These are phyloP conservation scores for Didymella lethalis DNA, from an alignment of 2,329 filamentous ascomycete species.

Conservation along the genomic window DNA sequence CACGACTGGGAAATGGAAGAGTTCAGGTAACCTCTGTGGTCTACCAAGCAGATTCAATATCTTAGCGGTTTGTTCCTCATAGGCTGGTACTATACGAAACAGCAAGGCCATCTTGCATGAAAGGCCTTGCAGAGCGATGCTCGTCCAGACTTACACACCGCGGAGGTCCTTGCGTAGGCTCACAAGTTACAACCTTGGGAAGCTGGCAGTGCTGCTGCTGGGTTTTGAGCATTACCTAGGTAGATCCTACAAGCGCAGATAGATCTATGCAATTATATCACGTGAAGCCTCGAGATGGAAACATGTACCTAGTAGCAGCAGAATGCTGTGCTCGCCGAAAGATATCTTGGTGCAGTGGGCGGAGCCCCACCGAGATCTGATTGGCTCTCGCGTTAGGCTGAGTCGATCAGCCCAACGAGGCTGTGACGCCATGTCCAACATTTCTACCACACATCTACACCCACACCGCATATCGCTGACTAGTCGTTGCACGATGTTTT, in stretches of 20 bases:
- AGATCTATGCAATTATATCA: neutral
- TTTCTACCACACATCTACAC: conserved; percentile 2
- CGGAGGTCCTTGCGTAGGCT: too few species aligned
- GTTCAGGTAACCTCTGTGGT: too few species aligned
- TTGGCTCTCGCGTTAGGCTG: conserved; percentile 1
- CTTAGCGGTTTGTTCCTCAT: too few species aligned
- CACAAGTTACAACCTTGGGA: too few species aligned
- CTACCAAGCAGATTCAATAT: too few species aligned
- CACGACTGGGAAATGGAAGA: too few species aligned
- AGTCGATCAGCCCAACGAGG: neutral
- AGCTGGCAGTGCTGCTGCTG: too few species aligned
- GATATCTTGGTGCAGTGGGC: neutral
- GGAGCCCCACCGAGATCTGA: neutral
- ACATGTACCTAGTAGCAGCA: neutral
- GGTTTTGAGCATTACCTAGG: too few species aligned
- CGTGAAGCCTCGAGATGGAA: neutral
- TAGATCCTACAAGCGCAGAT: neutral
- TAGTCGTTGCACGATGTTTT: conserved; percentile 53
- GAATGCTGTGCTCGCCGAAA: neutral
- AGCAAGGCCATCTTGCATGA: too few species aligned
- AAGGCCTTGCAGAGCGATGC: too few species aligned
- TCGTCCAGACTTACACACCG: too few species aligned
- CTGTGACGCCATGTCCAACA: conserved; percentile 14
- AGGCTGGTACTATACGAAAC: too few species aligned
- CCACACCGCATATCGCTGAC: conserved; percentile 7